Evolutionary conservation across 78 protist genomes (phyloP), one percentile per base, ranked within the genome.

Genomic region (Planoprotostelium fungivorum): DNA sequence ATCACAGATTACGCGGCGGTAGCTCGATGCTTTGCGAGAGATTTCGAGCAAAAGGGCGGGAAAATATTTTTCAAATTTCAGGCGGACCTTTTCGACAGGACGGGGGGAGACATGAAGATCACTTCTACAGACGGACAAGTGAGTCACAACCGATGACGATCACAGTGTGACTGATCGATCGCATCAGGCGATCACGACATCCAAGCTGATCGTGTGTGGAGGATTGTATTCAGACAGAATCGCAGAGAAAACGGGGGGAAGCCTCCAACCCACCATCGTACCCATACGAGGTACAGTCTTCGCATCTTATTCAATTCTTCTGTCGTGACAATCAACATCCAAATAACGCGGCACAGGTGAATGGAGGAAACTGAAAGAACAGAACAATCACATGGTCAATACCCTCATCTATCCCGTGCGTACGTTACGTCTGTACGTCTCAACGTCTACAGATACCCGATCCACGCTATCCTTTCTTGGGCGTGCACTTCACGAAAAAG

Each of bases 401-500:
- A 1, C 36, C 31, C 25, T 38, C 63, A 38, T 91, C 29, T 91
- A 91, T 73, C 90, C 90, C 1, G 87, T 83, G 36, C 0, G 38
- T 1, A 38, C 35, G 0, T 85, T 34, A 31, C 0, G 87, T 89
- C n/a, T 25, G 83, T 9, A 85, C 83, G 38, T 88, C 91, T 84
- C 86, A 90, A 38, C 25, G 84, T 16, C 90, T 90, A 28, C 34
- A 83, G 73, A 36, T 94, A 0, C 96, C 96, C 38, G 89, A 91
- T 29, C 91, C 96, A 31, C 23, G 38, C 0, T 73, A 91, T 1
- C 96, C 96, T 28, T 89, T 92, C 29, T 51, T 94, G 36, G 96
- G 96, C 36, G 93, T 92, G 35, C 96, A 94, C 38, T 91, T 87
- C 29, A 94, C 96, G 25, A 89, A 89, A 9, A 85, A 36, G 37